Conservation (phyloP, 768 basidiomycete species). For the Saitozyma podzolica region DNA sequence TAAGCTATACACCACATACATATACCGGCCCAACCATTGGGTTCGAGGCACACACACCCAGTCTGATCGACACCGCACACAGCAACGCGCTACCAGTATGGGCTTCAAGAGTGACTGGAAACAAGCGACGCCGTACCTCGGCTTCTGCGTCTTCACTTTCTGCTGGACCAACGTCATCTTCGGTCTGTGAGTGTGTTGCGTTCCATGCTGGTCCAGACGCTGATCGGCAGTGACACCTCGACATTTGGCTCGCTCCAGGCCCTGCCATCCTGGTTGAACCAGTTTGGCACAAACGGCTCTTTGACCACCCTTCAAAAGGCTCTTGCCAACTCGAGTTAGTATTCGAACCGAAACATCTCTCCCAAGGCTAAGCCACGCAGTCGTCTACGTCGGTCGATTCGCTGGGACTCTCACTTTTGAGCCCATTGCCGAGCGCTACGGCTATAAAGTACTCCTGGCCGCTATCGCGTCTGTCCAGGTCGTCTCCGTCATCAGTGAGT, state of each 20-base stretch:
- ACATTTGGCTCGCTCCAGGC: conserved; percentile 27
- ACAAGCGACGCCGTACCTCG: conserved; percentile 17
- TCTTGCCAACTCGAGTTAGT: conserved; percentile 27
- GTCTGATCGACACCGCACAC: too few species aligned
- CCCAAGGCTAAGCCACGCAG: background rate
- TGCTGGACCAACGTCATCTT: conserved; percentile 21
- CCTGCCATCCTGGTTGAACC: conserved; percentile 15
- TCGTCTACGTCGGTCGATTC: conserved; percentile 20
- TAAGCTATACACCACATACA: too few species aligned
- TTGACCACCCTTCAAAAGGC: conserved; percentile 18
- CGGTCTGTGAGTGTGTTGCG: conserved; percentile 9
- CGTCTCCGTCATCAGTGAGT: conserved; percentile 21
- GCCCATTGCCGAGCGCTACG: conserved; percentile 17
- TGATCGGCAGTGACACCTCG: conserved; percentile 16
- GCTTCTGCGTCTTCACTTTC: conserved; percentile 20
- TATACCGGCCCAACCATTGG: too few species aligned
- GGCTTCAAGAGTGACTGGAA: conserved; percentile 8
- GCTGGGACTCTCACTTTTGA: conserved; percentile 17
- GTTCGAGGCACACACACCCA: too few species aligned
- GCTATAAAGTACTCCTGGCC: conserved; percentile 18
- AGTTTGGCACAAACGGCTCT: conserved; percentile 1
- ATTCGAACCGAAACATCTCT: too few species aligned
- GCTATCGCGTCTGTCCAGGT: conserved; percentile 12
- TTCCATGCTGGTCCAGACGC: background rate
- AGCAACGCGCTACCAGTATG: too few species aligned